phyloP scores from a whole-genome alignment of 2,329 filamentous ascomycete genomes.

The Colletotrichum higginsianum region DNA sequence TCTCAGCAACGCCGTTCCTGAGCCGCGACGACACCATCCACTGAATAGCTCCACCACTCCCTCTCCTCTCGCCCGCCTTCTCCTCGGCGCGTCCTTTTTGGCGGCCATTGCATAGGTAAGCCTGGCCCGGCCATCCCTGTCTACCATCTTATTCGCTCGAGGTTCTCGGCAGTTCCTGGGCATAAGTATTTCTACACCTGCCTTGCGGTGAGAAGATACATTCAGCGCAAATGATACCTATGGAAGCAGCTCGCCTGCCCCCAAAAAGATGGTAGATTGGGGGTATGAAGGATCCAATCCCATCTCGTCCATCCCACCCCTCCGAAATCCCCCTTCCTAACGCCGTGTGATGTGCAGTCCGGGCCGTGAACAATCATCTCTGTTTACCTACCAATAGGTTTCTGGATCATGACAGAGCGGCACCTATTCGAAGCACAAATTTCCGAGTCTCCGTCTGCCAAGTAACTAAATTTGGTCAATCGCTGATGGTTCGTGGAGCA shows the following conservation, averaged over 20 bases:
- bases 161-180: conserved; percentile 17
- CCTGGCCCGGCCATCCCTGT: conserved; percentile 19
- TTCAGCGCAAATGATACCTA: not conserved
- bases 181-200: conserved; percentile 3
- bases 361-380: not conserved
- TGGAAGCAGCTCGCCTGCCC: not conserved
- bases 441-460: conserved; percentile 25
- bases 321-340: not conserved
- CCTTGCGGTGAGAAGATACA: not conserved
- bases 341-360: not conserved
- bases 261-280: conserved; percentile 10
- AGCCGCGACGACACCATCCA: conserved; percentile 27
- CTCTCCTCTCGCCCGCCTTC: conserved; percentile 3
- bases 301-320: not conserved
- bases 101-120: conserved; percentile 6
- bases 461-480: conserved; percentile 20
- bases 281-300: not conserved
- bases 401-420: conserved; percentile 9
- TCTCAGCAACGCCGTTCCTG: conserved; percentile 34
- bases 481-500: conserved; percentile 6
- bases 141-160: conserved; percentile 5
- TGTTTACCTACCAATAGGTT: not conserved
- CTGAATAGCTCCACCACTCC: not conserved
- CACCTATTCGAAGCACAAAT: conserved; percentile 29
- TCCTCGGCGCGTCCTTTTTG: conserved; percentile 30